Percentiles rank a stretch among this genome's conserved stretches.
These are phyloP conservation scores for Pisolithus microcarpus DNA, from an alignment of 768 basidiomycete genomes.

Conservation along the genomic window DNA sequence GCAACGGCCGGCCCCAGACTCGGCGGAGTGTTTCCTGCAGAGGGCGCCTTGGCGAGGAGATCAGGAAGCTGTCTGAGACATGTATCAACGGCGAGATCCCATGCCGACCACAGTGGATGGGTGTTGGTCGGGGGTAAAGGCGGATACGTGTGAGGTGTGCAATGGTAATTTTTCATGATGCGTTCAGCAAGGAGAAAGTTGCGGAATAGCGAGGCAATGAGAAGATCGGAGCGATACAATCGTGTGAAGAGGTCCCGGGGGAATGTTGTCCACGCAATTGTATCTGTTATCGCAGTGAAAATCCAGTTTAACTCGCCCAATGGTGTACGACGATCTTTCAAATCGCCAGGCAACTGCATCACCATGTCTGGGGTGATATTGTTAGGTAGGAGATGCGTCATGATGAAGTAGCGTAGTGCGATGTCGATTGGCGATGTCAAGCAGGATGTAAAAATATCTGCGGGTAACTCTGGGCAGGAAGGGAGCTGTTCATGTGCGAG, in stretches of 20 bases:
- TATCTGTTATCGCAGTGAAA: slow-evolving; percentile 97
- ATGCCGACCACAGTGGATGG: slow-evolving; percentile 92
- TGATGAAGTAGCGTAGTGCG: slow-evolving; percentile 87
- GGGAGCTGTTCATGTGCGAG: slow-evolving; percentile 86
- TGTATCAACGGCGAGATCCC: slow-evolving; percentile 95
- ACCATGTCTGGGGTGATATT: slow-evolving; percentile 84
- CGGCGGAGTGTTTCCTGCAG: slow-evolving; percentile 13
- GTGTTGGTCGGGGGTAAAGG: slow-evolving; percentile 94
- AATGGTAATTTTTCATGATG: slow-evolving; percentile 97
- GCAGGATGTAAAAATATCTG: slow-evolving; percentile 96
- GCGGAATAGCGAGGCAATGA: slow-evolving; percentile 93
- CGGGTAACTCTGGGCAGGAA: slow-evolving; percentile 92
- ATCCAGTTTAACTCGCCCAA: slow-evolving; percentile 99
- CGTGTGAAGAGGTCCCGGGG: slow-evolving; percentile 89
- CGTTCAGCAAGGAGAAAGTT: slow-evolving; percentile 96
- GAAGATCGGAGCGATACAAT: slow-evolving; percentile 88
- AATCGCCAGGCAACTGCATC: slow-evolving; percentile 90
- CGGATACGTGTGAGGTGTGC: slow-evolving; percentile 91
- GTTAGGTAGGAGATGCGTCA: slow-evolving; percentile 80
- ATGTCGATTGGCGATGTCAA: slow-evolving; percentile 98
- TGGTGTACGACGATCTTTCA: slow-evolving; percentile 93
- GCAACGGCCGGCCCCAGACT: slow-evolving; percentile 13
- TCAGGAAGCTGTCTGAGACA: slow-evolving; percentile 91
- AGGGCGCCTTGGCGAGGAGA: slow-evolving; percentile 44
- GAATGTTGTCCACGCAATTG: slow-evolving; percentile 98